Conservation (phyloP, 768 basidiomycete species). For the Suillus placidus region DNA sequence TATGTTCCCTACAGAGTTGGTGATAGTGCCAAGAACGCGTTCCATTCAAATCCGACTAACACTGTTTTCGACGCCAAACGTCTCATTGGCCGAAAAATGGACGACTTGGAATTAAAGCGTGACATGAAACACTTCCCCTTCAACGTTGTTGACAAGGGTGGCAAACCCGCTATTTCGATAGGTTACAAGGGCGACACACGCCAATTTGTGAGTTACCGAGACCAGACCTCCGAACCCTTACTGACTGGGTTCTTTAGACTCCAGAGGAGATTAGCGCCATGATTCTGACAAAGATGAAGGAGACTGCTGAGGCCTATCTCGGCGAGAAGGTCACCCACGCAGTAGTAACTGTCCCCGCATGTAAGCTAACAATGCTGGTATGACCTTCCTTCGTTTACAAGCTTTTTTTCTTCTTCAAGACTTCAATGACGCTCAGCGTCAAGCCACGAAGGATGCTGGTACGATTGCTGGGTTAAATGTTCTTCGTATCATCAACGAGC, state of each 20-base stretch:
- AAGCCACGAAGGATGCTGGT: slow-evolving; percentile 98
- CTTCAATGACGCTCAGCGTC: slow-evolving; percentile 99
- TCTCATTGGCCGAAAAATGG: slow-evolving; percentile 85
- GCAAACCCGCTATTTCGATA: slow-evolving; percentile 81
- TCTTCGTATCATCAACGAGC: slow-evolving; percentile 97
- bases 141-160: slow-evolving; percentile 72
- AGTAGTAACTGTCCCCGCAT: slow-evolving; percentile 97
- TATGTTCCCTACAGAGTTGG: slow-evolving; percentile 56
- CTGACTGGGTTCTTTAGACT: slow-evolving; percentile 49
- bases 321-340: slow-evolving; percentile 96
- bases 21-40: slow-evolving; percentile 96
- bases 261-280: slow-evolving; percentile 96
- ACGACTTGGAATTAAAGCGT: slow-evolving; percentile 77
- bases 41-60: slow-evolving; percentile 87
- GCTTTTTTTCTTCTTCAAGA: slow-evolving; percentile 44
- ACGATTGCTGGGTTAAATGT: slow-evolving; percentile 93
- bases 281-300: slow-evolving; percentile 98
- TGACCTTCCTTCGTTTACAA: background rate
- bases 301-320: slow-evolving; percentile 97
- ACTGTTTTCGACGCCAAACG: slow-evolving; percentile 98
- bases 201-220: slow-evolving; percentile 70
- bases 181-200: slow-evolving; percentile 77
- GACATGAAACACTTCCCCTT: slow-evolving; percentile 91
- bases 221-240: background rate
- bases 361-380: slow-evolving; percentile 41